Evolutionary conservation across 1,139 yeast genomes (phyloP).

Genomic region (Geotrichum australiense): DNA sequence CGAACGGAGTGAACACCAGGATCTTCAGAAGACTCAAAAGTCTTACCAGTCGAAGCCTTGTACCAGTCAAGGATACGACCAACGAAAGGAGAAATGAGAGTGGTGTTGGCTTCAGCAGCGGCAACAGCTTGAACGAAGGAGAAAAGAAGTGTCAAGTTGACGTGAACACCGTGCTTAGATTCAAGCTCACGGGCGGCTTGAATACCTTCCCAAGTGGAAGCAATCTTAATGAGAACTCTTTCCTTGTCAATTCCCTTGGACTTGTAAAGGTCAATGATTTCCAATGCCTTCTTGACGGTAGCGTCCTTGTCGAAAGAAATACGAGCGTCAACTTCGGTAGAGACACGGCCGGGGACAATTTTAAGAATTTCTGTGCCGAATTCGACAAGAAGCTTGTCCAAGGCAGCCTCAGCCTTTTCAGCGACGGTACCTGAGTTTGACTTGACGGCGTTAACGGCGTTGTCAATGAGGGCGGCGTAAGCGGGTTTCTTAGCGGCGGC

Average conservation of each 20-base stretch:
- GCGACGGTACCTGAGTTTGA: constrained; percentile 43
- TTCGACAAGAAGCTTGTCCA: constrained; percentile 89
- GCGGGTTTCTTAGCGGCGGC: constrained; percentile 92
- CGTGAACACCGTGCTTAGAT: constrained; percentile 82
- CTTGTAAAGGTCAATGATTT: constrained; percentile 79
- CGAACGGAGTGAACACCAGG: constrained; percentile 96
- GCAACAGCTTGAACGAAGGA: constrained; percentile 97
- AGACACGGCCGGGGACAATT: constrained; percentile 98
- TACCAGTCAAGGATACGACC: constrained; percentile 99
- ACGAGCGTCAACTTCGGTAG: constrained; percentile 98
- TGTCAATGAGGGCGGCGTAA: constrained; percentile 83
- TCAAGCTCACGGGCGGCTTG: constrained; percentile 97
- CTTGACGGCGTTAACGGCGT: constrained; percentile 84
- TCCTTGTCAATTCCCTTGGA: constrained; percentile 78
- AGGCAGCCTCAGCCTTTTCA: constrained; percentile 65
- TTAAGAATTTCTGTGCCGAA: constrained; percentile 90
- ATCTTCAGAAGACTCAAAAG: constrained; percentile 70
- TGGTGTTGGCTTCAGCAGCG: constrained; percentile 95
- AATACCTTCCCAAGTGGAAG: constrained; percentile 99
- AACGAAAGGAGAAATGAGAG: constrained; percentile 96
- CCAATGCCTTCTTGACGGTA: constrained; percentile 84
- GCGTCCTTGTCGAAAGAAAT: constrained; percentile 92
- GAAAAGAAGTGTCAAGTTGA: constrained; percentile 91
- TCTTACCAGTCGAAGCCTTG: constrained; percentile 90
- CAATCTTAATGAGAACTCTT: constrained; percentile 89